These are phyloP conservation scores for Suillus weaverae DNA, from an alignment of 768 basidiomycete genomes.

Conservation along the genomic window DNA sequence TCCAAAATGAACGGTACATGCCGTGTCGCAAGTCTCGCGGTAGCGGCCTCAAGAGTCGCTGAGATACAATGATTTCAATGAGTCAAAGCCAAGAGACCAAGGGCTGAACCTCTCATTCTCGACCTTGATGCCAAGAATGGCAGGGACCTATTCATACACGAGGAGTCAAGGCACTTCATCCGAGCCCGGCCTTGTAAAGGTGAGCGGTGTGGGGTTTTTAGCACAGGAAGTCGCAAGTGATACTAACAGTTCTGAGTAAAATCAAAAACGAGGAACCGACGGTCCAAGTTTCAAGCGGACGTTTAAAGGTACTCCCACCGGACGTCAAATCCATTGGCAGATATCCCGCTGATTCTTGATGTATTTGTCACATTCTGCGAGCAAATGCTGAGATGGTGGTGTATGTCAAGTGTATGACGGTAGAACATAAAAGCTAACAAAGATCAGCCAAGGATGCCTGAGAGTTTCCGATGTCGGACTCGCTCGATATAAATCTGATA, in stretches of 20 bases:
- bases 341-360: slow-evolving; percentile 90
- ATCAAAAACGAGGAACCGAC: slow-evolving; percentile 1
- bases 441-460: slow-evolving; percentile 84
- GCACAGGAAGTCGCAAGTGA: slow-evolving; percentile 98
- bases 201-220: slow-evolving; percentile 98
- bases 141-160: slow-evolving; percentile 95
- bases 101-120: slow-evolving; percentile 98
- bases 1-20: slow-evolving; percentile 82
- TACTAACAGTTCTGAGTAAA: slow-evolving; percentile 83
- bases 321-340: slow-evolving; percentile 93
- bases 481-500: neutral
- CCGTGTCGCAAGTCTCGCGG: slow-evolving; percentile 84
- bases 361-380: slow-evolving; percentile 94
- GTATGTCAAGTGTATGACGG: neutral
- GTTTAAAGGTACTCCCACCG: slow-evolving; percentile 96
- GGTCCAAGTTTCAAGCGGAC: slow-evolving; percentile 65
- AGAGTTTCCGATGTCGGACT: slow-evolving; percentile 93
- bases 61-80: slow-evolving; percentile 18
- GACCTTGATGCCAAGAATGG: slow-evolving; percentile 94
- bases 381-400: neutral
- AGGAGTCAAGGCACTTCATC: slow-evolving; percentile 82
- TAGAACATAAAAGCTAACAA: slow-evolving; percentile 50
- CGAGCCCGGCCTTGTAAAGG: slow-evolving; percentile 86
- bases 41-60: slow-evolving; percentile 94
- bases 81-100: slow-evolving; percentile 12